Base-by-base conservation (phyloP, 2,329 filamentous ascomycete genomes). In the Ophiostoma australiae region DNA sequence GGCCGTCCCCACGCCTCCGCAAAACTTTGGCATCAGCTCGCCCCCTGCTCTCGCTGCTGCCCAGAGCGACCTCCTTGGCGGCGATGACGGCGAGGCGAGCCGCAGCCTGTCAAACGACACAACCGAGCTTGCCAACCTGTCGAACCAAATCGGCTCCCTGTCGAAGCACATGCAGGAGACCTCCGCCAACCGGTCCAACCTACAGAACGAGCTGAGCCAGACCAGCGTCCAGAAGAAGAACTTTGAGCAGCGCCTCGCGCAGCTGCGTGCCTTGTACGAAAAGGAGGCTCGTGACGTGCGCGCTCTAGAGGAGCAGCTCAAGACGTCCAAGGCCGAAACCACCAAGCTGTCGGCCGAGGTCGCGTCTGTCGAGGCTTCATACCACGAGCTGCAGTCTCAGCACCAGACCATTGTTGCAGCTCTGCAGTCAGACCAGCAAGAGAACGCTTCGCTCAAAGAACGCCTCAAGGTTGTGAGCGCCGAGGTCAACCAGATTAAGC, bases 111-210 rank as follows among this genome's bases (percentile, higher is more conserved):
- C 91, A 0, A 90, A 89, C 74, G 95, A 99, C 78, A 95, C 94
- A 2, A 90, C 91, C 0, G 95, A 99, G 79, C 85, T 99, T 72
- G 95, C 94, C 69, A 98, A 99, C 78, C 85, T 99, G 75, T 97
- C 94, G 0, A 98, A 97, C 79, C 95, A 98, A 79, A 93, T 99
- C 74, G 90, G 93, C 41, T 94, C 91, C 2, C 82, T 99, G 70
- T 91, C 94, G 0, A 96, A 90, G 77, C 93, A 99, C 81, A 97
- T 97, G 89, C 93, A 97, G 78, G 93, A 94, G 75, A 91, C 97
- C 1, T 93, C 97, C 78, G 88, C 85, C 44, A 94, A 97, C 80
- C 90, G 93, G 74, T 86, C 84, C 5, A 87, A 88, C 1, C 91
- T 91, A 0, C 93, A 97, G 79, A 90, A 90, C 74, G 92, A 97